Conservation (phyloP, 192 early-diverging fungal genomes). For the Backusella psychrophila region DNA sequence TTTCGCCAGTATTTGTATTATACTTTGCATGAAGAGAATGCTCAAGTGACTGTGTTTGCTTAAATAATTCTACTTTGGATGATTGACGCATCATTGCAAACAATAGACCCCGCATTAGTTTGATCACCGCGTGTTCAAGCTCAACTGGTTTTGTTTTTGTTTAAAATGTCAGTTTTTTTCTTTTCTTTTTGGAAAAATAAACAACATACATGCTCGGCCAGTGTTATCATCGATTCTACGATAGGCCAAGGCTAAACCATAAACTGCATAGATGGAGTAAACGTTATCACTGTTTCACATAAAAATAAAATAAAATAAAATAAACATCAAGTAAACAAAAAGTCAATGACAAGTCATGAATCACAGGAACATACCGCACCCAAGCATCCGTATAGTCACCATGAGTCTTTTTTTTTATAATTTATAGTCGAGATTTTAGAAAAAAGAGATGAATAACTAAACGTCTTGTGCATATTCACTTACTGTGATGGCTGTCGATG, state of each 20-base stretch:
- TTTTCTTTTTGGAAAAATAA: neutral
- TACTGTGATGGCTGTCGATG: slow-evolving; percentile 78
- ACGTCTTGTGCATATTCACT: neutral
- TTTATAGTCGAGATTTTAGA: neutral
- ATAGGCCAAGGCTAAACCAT: slow-evolving; percentile 79
- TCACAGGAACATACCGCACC: slow-evolving; percentile 61
- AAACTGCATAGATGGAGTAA: slow-evolving; percentile 81
- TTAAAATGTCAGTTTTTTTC: neutral
- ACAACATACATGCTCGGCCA: slow-evolving; percentile 65
- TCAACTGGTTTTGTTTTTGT: slow-evolving; percentile 50
- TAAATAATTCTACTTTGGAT: slow-evolving; percentile 77
- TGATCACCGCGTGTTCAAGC: slow-evolving; percentile 79
- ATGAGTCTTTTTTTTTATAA: slow-evolving; percentile 46
- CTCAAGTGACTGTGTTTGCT: slow-evolving; percentile 65
- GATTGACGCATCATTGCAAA: slow-evolving; percentile 81
- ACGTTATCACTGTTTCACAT: slow-evolving; percentile 69
- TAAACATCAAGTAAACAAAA: neutral
- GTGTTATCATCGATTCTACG: slow-evolving; percentile 78
- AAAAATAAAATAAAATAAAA: neutral
- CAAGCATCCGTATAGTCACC: slow-evolving; percentile 85
- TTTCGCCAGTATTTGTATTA: slow-evolving; percentile 77
- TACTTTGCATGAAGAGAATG: slow-evolving; percentile 87
- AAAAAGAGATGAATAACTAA: neutral
- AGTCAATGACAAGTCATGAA: neutral
- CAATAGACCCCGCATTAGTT: slow-evolving; percentile 81